Evolutionary conservation across 73 alveolate genomes (phyloP).

Genomic region (Urostyla sp.): DNA sequence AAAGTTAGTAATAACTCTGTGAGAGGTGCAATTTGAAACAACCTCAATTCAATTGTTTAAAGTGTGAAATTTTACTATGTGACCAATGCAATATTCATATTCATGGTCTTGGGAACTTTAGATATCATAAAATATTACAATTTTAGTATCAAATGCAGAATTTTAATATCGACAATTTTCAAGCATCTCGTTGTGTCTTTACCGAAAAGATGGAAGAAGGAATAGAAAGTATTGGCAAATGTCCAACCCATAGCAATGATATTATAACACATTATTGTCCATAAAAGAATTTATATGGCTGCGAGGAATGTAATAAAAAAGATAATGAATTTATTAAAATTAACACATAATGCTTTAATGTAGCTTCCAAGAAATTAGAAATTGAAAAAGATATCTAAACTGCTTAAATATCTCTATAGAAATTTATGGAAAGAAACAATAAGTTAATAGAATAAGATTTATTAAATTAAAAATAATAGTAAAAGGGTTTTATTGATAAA

Average conservation of each 20-base stretch:
- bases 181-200: background rate
- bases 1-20: background rate
- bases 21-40: conserved; percentile 14
- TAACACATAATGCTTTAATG: background rate
- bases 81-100: conserved; percentile 27
- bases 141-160: background rate
- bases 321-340: no score
- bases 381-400: background rate
- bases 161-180: background rate
- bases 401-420: background rate
- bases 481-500: background rate
- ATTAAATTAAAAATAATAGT: background rate
- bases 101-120: conserved; percentile 10
- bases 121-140: background rate
- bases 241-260: background rate
- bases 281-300: background rate
- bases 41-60: background rate
- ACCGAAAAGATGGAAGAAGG: background rate
- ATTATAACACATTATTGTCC: background rate
- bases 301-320: background rate
- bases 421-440: conserved; percentile 4
- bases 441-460: background rate
- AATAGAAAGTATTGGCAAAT: background rate
- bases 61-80: conserved; percentile 19
- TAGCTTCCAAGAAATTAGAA: background rate